Evolutionary conservation across 1,284 basidiomycete species (phyloP).

Genomic region (Somion occarium): DNA sequence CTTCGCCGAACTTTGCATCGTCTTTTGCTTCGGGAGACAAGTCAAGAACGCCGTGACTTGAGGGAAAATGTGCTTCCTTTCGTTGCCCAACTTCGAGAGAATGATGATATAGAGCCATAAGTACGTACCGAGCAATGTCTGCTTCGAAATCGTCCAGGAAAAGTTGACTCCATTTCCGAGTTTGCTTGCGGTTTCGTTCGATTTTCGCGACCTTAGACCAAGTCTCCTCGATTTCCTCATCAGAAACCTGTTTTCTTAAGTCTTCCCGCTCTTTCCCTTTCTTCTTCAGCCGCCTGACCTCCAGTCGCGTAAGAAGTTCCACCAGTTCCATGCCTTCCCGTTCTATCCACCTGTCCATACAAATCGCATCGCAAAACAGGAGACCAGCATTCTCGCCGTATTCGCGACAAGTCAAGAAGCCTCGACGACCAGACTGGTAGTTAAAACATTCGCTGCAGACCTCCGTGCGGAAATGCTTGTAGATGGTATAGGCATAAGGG

Average conservation of each 20-base stretch:
- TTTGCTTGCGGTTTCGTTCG: constrained; percentile 19
- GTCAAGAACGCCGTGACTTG: too few species aligned
- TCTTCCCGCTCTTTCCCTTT: constrained; percentile 8
- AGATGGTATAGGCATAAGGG: constrained; percentile 27
- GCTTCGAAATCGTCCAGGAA: constrained; percentile 28
- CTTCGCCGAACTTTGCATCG: too few species aligned
- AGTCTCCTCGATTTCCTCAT: constrained; percentile 16
- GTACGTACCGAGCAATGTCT: constrained; percentile 28
- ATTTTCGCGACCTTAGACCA: constrained; percentile 19
- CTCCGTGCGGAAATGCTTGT: constrained; percentile 50
- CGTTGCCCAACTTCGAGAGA: constrained; percentile 19
- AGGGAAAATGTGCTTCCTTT: constrained; percentile 8
- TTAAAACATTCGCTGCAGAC: constrained; percentile 61
- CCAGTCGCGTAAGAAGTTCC: constrained; percentile 24
- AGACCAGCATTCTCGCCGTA: constrained; percentile 32
- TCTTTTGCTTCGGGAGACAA: too few species aligned
- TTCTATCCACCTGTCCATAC: constrained; percentile 39
- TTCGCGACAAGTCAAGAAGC: constrained; percentile 24
- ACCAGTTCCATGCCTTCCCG: constrained; percentile 29
- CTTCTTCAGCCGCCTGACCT: constrained; percentile 31
- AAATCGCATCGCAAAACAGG: constrained; percentile 51
- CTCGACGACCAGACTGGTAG: constrained; percentile 42
- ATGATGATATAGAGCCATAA: constrained; percentile 23
- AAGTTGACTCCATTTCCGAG: constrained; percentile 21
- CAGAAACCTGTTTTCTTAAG: constrained; percentile 18